phyloP scores from a whole-genome alignment of 2,329 filamentous ascomycete genomes.

The Aspergillus phoenicis region DNA sequence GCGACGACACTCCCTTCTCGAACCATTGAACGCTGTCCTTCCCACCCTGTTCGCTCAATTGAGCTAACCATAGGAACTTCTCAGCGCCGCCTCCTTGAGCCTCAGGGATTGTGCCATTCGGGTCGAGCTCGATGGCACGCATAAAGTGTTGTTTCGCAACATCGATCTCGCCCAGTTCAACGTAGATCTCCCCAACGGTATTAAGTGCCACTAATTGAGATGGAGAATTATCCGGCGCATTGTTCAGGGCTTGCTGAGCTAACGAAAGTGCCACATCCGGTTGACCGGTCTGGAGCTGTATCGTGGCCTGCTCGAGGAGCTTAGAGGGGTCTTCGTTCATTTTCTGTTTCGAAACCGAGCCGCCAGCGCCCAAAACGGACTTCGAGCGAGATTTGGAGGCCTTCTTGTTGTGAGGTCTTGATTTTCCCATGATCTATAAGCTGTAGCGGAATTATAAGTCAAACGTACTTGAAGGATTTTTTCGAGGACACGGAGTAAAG shows the following conservation, averaged over 20 bases:
- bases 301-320: slow-evolving; percentile 59
- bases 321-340: slow-evolving; percentile 56
- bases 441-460: slow-evolving; percentile 4
- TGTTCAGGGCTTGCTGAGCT: slow-evolving; percentile 56
- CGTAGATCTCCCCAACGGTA: slow-evolving; percentile 76
- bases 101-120: slow-evolving; percentile 70
- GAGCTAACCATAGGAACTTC: slow-evolving; percentile 93
- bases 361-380: slow-evolving; percentile 46
- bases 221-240: slow-evolving; percentile 36
- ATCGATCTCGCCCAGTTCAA: slow-evolving; percentile 81
- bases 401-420: slow-evolving; percentile 52
- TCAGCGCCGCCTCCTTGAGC: slow-evolving; percentile 80
- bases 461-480: slow-evolving; percentile 16
- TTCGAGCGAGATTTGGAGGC: slow-evolving; percentile 45
- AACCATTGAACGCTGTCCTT: slow-evolving; percentile 64
- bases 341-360: slow-evolving; percentile 44
- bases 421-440: slow-evolving; percentile 52
- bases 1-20: slow-evolving; percentile 66
- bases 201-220: slow-evolving; percentile 64
- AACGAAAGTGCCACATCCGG: slow-evolving; percentile 59
- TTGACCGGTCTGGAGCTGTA: slow-evolving; percentile 61
- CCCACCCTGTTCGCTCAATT: slow-evolving; percentile 71
- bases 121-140: slow-evolving; percentile 73
- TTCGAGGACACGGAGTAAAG: not conserved
- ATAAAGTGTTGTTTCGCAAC: slow-evolving; percentile 72